Evolutionary conservation across 371 early-diverging fungal genomes (phyloP), one percentile per base, ranked within the genome.

Genomic region (Haplosporangium sp.): DNA sequence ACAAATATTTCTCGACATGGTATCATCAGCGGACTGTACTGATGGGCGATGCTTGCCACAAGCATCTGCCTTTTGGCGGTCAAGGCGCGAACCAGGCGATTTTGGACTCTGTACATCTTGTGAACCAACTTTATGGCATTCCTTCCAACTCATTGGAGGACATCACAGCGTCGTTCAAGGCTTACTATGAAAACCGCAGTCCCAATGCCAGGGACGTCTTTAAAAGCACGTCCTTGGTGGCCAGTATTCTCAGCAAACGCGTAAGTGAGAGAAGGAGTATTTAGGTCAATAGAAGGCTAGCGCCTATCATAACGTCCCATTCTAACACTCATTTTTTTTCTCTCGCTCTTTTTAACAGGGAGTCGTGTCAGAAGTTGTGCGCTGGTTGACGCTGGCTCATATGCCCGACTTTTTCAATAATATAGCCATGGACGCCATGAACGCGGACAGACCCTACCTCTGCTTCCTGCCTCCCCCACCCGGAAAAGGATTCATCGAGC

Each of bases 361-460:
- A 38, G 6, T 55, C 4, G 43, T 64, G 12, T 62, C 61, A 14
- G 72, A 71, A 11, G 7, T 71, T 42, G 37, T 64, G 9, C 60
- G 72, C 16, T 64, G 55, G 29, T 8, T 71, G 14, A 21, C 61
- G 2, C 41, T 64, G 37, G 43, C 38, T 0, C 58, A 69, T 14
- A 18, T 59, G 41, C 72, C 61, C 11, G 64, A 59, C 1, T 54
- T 46, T 11, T 20, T 69, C 45, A 71, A 60, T 16, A 64, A 64
- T n/a, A 2, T 48, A 16, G 72, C 65, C 14, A 71, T 71, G 72
- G 72, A 71, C 56, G 72, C 65, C 13, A 71, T 71, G 65, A 71
- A 71, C 61, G 21, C 72, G 1, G 65, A 71, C 51, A 59, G 72
- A 6, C 72, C 72, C 1, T 59, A 55, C 46, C 72, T 64, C 1